Conservation (phyloP, 805 yeast genomes). For the Candida endomychidarum region DNA sequence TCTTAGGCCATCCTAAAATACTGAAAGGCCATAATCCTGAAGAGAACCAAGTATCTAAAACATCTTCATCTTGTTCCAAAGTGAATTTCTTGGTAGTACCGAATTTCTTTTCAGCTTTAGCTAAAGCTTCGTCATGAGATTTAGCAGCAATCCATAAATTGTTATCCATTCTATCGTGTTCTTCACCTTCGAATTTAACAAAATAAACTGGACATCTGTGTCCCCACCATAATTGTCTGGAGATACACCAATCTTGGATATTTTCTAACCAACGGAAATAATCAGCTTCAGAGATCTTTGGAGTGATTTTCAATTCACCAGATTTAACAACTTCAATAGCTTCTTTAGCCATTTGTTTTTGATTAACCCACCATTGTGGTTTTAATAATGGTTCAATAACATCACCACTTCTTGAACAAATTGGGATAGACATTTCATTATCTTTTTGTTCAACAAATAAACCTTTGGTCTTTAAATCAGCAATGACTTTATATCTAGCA, state of each 20-base stretch:
- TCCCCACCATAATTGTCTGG: constrained; percentile 92
- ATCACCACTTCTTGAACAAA: constrained; percentile 96
- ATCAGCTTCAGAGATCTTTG: constrained; percentile 89
- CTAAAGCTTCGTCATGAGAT: constrained; percentile 75
- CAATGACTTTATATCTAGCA: constrained; percentile 85
- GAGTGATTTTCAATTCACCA: constrained; percentile 79
- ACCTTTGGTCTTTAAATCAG: constrained; percentile 60
- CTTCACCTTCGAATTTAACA: constrained; percentile 75
- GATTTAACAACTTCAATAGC: constrained; percentile 83
- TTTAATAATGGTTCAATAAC: constrained; percentile 93
- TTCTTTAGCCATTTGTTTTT: constrained; percentile 80
- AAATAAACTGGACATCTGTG: constrained; percentile 97
- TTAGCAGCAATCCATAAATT: constrained; percentile 92
- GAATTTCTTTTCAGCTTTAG: constrained; percentile 74
- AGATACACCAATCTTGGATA: constrained; percentile 99
- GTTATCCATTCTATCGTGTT: constrained; percentile 60
- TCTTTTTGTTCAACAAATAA: constrained; percentile 82
- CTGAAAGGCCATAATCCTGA: constrained; percentile 98
- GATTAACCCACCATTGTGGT: constrained; percentile 99
- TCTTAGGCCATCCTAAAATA: constrained; percentile 93
- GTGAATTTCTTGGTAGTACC: constrained; percentile 62
- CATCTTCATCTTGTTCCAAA: constrained; percentile 95
- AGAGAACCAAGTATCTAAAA: constrained; percentile 97
- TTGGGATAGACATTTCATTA: constrained; percentile 94
- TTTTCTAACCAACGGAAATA: constrained; percentile 94